Evolutionary conservation across 768 basidiomycete species (phyloP).

Genomic region (Kwoniella heveanensis): DNA sequence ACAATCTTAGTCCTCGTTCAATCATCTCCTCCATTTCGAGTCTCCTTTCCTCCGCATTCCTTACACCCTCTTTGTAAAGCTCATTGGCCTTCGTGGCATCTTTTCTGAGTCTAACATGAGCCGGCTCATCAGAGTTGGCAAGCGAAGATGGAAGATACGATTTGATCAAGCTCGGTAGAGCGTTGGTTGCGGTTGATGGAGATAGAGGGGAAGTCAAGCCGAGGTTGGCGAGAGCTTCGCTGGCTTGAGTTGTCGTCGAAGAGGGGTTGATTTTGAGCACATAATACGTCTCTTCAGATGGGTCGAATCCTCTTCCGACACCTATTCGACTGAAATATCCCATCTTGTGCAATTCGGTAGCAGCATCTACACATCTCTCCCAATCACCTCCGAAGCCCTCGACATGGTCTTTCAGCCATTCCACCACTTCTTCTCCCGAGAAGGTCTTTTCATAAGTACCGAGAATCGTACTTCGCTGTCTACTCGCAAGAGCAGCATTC

Average conservation of each 20-base stretch:
- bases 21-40: conserved; percentile 81
- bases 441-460: conserved; percentile 67
- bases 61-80: conserved; percentile 74
- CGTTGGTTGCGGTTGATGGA: conserved; percentile 39
- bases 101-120: conserved; percentile 68
- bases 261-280: conserved; percentile 40
- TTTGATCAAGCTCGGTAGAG: conserved; percentile 38
- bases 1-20: conserved; percentile 74
- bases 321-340: conserved; percentile 58
- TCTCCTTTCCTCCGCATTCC: conserved; percentile 80
- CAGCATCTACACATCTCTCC: conserved; percentile 77
- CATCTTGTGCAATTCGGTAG: conserved; percentile 66
- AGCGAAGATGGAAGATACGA: conserved; percentile 33
- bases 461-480: conserved; percentile 49
- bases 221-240: conserved; percentile 11
- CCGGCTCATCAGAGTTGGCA: conserved; percentile 63
- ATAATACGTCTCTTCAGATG: conserved; percentile 44
- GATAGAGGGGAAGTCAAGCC: conserved; percentile 34
- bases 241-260: neutral
- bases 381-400: conserved; percentile 74
- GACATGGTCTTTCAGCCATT: conserved; percentile 78
- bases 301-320: conserved; percentile 63
- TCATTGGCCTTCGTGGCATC: conserved; percentile 83
- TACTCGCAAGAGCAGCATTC: conserved; percentile 60
- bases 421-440: conserved; percentile 83